A percentile compares a stretch with the other conserved stretches of the same genome.
These are phyloP conservation scores for Luffa aegyptiaca DNA, from an alignment of 306 rosid species.

Conservation along the genomic window DNA sequence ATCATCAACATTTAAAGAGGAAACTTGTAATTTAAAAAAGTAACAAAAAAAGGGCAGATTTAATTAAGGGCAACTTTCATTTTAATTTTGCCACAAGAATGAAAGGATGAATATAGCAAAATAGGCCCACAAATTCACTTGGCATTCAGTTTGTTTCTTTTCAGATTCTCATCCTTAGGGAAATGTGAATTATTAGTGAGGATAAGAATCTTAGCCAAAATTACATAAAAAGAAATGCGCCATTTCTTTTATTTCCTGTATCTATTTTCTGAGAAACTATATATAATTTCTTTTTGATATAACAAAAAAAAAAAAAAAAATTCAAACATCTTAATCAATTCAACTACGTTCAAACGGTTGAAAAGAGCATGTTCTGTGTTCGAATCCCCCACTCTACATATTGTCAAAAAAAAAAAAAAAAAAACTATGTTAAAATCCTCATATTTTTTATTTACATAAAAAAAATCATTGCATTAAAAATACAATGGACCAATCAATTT, in stretches of 20 bases:
- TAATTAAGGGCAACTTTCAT: neutral
- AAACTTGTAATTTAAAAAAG: neutral
- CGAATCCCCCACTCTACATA: too few relatives aligned
- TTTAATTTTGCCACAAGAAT: neutral
- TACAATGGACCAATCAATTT: neutral
- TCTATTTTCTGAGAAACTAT: neutral
- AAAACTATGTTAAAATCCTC: too few relatives aligned
- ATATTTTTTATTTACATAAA: neutral
- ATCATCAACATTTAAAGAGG: neutral
- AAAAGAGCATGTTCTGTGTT: too few relatives aligned
- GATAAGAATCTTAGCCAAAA: neutral
- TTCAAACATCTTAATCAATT: too few relatives aligned
- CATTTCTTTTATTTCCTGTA: neutral
- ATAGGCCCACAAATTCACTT: neutral
- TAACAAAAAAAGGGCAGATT: neutral
- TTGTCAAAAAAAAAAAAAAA: too few relatives aligned
- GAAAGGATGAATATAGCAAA: neutral
- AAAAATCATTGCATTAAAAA: neutral
- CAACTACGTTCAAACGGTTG: too few relatives aligned
- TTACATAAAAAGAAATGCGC: neutral
- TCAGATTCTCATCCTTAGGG: neutral
- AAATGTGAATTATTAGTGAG: neutral
- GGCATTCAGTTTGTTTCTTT: neutral
- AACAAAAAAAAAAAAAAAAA: too few relatives aligned
- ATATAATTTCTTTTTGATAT: neutral